Percentiles rank a stretch among this genome's conserved stretches.
Evolutionary conservation across 129 eudicot species (phyloP).

Genomic region (Flaveria trinervia): DNA sequence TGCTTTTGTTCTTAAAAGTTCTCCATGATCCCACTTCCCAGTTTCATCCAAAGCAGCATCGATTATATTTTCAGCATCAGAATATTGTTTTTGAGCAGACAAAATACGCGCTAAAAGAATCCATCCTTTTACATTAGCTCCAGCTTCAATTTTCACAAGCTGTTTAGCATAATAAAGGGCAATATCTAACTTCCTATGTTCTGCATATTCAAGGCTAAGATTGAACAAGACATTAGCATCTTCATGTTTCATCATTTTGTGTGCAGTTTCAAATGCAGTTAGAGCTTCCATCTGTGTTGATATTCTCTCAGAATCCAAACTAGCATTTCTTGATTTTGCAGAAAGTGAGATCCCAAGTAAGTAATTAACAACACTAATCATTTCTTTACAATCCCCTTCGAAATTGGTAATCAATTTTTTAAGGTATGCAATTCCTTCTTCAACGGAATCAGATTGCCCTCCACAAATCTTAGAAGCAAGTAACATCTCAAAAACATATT

Average conservation of each 20-base stretch:
- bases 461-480: conserved; percentile 79
- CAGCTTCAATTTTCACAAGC: conserved; percentile 67
- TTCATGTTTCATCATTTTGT: conserved; percentile 38
- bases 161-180: conserved; percentile 79
- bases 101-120: conserved; percentile 81
- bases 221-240: conserved; percentile 55
- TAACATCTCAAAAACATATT: conserved; percentile 47
- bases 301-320: conserved; percentile 63
- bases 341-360: conserved; percentile 65
- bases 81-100: conserved; percentile 79
- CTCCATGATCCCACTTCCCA: conserved; percentile 92
- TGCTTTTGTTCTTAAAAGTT: conserved; percentile 73
- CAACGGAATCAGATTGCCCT: conserved; percentile 36
- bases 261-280: conserved; percentile 50
- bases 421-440: conserved; percentile 59
- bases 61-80: conserved; percentile 73
- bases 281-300: conserved; percentile 59
- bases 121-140: conserved; percentile 76
- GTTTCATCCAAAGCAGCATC: conserved; percentile 89
- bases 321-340: conserved; percentile 49
- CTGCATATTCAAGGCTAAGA: conserved; percentile 79
- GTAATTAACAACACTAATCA: conserved; percentile 43
- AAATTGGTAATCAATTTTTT: conserved; percentile 25
- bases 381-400: conserved; percentile 45
- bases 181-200: conserved; percentile 76